A percentile compares a stretch with the other conserved stretches of the same genome.
phyloP scores from a whole-genome alignment of 1,284 basidiomycete species.

The Moesziomyces sp. region DNA sequence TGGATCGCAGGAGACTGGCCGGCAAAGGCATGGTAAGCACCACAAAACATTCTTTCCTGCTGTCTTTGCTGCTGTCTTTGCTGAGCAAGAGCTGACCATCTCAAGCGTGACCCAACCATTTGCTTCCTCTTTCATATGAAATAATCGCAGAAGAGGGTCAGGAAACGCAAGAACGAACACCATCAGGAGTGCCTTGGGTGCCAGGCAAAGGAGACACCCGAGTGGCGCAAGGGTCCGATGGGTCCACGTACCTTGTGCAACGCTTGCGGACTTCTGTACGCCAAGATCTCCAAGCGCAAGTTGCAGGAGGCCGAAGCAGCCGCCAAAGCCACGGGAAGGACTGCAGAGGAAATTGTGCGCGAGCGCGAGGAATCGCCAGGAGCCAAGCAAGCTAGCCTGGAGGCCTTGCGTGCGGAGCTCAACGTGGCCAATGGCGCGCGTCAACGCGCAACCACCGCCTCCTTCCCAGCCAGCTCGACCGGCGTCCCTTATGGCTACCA shows the following conservation, averaged over 20 bases:
- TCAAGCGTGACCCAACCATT: background rate
- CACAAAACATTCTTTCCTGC: background rate
- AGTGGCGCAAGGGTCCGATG: constrained; percentile 65
- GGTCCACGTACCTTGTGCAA: constrained; percentile 63
- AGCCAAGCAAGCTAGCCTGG: constrained; percentile 46
- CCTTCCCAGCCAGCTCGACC: background rate
- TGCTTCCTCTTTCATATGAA: background rate
- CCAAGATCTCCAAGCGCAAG: constrained; percentile 55
- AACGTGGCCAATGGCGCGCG: constrained; percentile 38
- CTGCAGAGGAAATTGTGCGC: constrained; percentile 28
- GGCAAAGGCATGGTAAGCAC: constrained; percentile 42
- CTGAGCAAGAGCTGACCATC: background rate
- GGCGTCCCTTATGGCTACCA: background rate
- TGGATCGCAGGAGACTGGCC: constrained; percentile 35
- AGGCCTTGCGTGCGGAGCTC: constrained; percentile 46
- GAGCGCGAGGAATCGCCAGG: constrained; percentile 47
- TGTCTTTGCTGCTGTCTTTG: no score
- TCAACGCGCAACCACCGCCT: constrained; percentile 21
- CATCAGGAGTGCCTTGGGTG: constrained; percentile 51
- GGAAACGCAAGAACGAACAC: constrained; percentile 51
- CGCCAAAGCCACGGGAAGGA: constrained; percentile 39
- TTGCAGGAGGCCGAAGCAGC: constrained; percentile 43
- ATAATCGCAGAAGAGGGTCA: constrained; percentile 21
- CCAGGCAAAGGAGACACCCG: constrained; percentile 59
- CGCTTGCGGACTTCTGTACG: constrained; percentile 64